A percentile compares a stretch with the other conserved stretches of the same genome.
These are phyloP conservation scores for Camellia lanceoleosa DNA, from an alignment of 148 eudicot species.

Conservation along the genomic window DNA sequence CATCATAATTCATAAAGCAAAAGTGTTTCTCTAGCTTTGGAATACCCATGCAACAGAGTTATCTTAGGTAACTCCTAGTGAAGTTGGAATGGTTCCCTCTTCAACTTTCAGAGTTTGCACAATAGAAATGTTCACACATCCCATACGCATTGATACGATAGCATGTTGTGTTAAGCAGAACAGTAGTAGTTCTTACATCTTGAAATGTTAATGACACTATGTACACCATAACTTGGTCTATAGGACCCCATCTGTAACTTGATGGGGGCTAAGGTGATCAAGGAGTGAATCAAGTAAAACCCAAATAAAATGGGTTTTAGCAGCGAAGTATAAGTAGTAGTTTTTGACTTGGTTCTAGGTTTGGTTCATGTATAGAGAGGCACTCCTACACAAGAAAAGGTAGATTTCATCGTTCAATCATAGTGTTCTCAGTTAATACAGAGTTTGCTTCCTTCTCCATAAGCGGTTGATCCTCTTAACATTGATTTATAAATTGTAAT, in stretches of 20 bases:
- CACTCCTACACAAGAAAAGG: too few relatives aligned
- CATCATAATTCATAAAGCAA: background rate
- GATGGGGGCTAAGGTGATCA: too few relatives aligned
- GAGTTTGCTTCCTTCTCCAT: too few relatives aligned
- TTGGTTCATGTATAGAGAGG: too few relatives aligned
- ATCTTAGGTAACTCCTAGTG: background rate
- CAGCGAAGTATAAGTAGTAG: too few relatives aligned
- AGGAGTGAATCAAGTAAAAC: too few relatives aligned
- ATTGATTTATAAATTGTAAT: too few relatives aligned
- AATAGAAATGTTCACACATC: background rate
- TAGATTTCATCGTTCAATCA: too few relatives aligned
- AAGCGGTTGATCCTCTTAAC: too few relatives aligned
- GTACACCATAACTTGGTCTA: background rate
- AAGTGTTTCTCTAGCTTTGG: background rate
- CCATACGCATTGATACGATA: background rate
- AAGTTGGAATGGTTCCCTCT: background rate
- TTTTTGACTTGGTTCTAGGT: too few relatives aligned
- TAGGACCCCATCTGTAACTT: background rate
- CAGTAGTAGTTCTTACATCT: background rate
- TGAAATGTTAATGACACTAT: background rate
- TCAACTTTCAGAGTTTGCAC: background rate
- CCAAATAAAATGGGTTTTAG: too few relatives aligned
- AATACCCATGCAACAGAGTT: background rate
- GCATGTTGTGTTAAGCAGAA: background rate
- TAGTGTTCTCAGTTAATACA: too few relatives aligned